phyloP scores from a whole-genome alignment of 345 rosid species.

The Camelina sativa region DNA sequence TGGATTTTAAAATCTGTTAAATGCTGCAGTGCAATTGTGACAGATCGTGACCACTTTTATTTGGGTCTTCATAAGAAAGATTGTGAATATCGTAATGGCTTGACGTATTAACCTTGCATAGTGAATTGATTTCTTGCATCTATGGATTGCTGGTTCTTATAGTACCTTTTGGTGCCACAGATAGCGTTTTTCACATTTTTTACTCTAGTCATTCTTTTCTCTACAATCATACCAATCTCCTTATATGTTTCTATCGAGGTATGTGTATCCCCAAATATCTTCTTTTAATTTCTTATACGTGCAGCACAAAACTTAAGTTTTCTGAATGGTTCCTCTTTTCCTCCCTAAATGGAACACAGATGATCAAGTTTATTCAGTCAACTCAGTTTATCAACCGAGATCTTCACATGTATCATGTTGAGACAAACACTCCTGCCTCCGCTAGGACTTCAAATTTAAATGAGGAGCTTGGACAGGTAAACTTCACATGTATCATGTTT shows the following conservation, averaged over 20 bases:
- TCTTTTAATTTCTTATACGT: not conserved
- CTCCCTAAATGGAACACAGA: slow-evolving; percentile 54
- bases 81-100: slow-evolving; percentile 71
- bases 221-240: slow-evolving; percentile 92
- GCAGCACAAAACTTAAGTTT: not conserved
- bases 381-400: slow-evolving; percentile 92
- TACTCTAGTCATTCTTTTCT: slow-evolving; percentile 89
- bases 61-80: slow-evolving; percentile 64
- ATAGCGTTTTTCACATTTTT: slow-evolving; percentile 74
- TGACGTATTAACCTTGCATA: slow-evolving; percentile 53
- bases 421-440: slow-evolving; percentile 81
- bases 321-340: slow-evolving; percentile 24
- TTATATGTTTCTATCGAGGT: slow-evolving; percentile 97
- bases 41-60: slow-evolving; percentile 67
- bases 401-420: slow-evolving; percentile 79
- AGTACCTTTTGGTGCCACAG: slow-evolving; percentile 51
- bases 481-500: not conserved
- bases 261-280: slow-evolving; percentile 24
- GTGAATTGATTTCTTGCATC: slow-evolving; percentile 26
- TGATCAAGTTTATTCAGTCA: slow-evolving; percentile 92
- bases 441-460: slow-evolving; percentile 96
- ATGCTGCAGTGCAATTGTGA: slow-evolving; percentile 80
- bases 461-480: slow-evolving; percentile 99
- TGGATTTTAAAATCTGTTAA: slow-evolving; percentile 34
- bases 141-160: slow-evolving; percentile 22